A percentile compares a stretch with the other conserved stretches of the same genome.
phyloP scores from a whole-genome alignment of 768 basidiomycete species.

The Panellus pusillus region DNA sequence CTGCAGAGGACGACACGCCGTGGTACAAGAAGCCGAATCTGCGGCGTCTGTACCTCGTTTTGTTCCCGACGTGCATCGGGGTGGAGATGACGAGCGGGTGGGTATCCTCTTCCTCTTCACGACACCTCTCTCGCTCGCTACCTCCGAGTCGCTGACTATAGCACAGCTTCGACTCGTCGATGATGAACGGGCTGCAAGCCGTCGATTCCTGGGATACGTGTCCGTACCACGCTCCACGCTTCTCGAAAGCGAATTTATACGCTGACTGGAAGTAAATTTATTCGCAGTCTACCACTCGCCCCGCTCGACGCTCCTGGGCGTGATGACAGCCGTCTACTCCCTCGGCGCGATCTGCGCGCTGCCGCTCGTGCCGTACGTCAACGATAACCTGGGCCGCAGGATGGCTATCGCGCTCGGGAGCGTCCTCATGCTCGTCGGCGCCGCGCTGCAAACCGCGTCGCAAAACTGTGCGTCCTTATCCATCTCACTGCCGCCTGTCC shows the following conservation, averaged over 20 bases:
- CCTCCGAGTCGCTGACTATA: background rate
- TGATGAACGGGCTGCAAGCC: slow-evolving; percentile 64
- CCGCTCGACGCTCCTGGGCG: slow-evolving; percentile 53
- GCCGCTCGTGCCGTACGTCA: slow-evolving; percentile 52
- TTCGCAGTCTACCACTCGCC: slow-evolving; percentile 52
- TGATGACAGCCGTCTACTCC: slow-evolving; percentile 59
- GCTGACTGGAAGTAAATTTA: background rate
- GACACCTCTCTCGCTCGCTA: background rate
- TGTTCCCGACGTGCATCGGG: slow-evolving; percentile 61
- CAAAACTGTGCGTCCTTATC: too few relatives aligned
- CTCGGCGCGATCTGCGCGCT: slow-evolving; percentile 57
- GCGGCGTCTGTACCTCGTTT: slow-evolving; percentile 51
- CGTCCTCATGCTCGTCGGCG: slow-evolving; percentile 49
- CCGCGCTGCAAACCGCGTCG: slow-evolving; percentile 44
- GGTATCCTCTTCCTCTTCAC: slow-evolving; percentile 23
- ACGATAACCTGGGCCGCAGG: slow-evolving; percentile 52
- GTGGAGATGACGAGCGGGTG: slow-evolving; percentile 65
- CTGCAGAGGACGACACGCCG: slow-evolving; percentile 49
- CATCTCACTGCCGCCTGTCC: too few relatives aligned
- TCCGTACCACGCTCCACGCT: slow-evolving; percentile 25
- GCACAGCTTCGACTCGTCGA: slow-evolving; percentile 55
- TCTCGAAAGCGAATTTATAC: background rate
- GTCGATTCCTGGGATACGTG: slow-evolving; percentile 58
- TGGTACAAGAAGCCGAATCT: slow-evolving; percentile 68
- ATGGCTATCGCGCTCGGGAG: slow-evolving; percentile 53